Evolutionary conservation across 129 eudicot genomes (phyloP), one percentile per base, ranked within the genome.

Genomic region (Kitagawia praeruptora): DNA sequence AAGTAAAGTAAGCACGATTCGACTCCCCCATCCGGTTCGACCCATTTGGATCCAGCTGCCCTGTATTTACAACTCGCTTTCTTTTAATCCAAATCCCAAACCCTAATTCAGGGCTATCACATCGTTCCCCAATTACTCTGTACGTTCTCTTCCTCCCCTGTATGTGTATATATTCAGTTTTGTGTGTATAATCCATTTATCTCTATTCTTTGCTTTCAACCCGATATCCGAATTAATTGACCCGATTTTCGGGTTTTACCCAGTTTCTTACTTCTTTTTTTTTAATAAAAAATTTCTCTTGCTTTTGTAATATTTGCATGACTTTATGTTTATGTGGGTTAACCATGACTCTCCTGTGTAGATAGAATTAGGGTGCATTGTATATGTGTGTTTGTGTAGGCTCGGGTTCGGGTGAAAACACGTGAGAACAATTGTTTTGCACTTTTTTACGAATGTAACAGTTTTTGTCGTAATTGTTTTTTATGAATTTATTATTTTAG

Each of bases 221-320:
- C 77, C 77, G 77, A 74, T 21, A 45, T 25, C 77, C 77, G 77
- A 74, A 15, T 41, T 49, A 49, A 49, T 49, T 21, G 76, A 74
- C 77, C 77, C 77, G 77, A 74, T 27, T 44, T 14, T 8, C 49
- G 77, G 77, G 56, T 41, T 58, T 58, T 58, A 11, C 76, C 76
- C 49, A 42, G 18, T 73, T 58, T 58, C 66, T n/a, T 25, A 23
- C 23, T 23, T 54, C 23, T 49, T 51, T 18, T 23, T 54, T 54
- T 49, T 51, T 18, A 6, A n/a, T n/a, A n/a, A n/a, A n/a, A n/a
- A n/a, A 54, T 54, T 54, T 54, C 27, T 54, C 4, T 0, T 58
- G 66, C 31, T 56, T n/a, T 2, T 58, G 66, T 58, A 23, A 8
- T 58, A 21, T 54, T 2, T 49, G 54, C 6, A 54, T 58, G 31